phyloP scores from a whole-genome alignment of 2,329 filamentous ascomycete species.

The Colletotrichum cordylinicola region DNA sequence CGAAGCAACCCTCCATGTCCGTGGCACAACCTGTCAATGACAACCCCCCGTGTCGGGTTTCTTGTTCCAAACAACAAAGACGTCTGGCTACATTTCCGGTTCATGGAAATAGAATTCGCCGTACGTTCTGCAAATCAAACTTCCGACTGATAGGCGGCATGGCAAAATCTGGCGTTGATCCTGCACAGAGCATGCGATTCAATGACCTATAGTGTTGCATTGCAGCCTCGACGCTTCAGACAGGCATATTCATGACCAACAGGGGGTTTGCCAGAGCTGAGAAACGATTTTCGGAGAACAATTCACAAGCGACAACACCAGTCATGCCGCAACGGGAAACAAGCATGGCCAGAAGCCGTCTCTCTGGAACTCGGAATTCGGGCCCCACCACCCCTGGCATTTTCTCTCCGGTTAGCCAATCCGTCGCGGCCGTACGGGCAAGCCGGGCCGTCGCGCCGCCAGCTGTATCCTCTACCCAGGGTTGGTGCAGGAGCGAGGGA shows the following conservation, averaged over 20 bases:
- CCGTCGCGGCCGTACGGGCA: background rate
- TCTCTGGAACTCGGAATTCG: slow-evolving; percentile 12
- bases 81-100: background rate
- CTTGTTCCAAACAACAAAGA: background rate
- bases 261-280: background rate
- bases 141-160: background rate
- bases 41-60: background rate
- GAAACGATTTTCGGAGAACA: background rate
- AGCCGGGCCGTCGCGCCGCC: slow-evolving; percentile 13
- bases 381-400: slow-evolving; percentile 1
- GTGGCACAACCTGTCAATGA: background rate
- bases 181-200: background rate
- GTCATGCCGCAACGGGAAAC: background rate
- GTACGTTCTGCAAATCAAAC: background rate
- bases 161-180: background rate
- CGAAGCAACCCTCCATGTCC: background rate
- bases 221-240: background rate
- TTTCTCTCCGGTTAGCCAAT: slow-evolving; percentile 10
- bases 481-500: background rate
- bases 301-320: background rate
- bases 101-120: slow-evolving; percentile 10
- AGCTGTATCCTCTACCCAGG: background rate
- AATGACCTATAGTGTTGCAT: background rate
- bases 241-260: background rate
- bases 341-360: background rate